phyloP scores from a whole-genome alignment of 805 yeast species.

The Metschnikowia kofuensis region DNA sequence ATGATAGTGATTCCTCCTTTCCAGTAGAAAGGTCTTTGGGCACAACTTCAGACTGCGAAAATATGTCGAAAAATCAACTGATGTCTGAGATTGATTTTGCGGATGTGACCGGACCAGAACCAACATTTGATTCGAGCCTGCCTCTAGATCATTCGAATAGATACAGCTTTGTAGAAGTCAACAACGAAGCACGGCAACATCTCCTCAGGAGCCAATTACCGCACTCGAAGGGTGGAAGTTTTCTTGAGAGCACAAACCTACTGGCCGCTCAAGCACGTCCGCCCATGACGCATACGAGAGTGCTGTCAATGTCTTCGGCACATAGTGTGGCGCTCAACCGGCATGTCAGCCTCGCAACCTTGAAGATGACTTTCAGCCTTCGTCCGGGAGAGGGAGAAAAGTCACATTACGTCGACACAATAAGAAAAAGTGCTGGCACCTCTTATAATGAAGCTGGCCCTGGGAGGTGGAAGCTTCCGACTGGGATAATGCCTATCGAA shows the following conservation, averaged over 20 bases:
- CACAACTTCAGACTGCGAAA: too few relatives aligned
- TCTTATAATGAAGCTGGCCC: conserved; percentile 49
- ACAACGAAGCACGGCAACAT: neutral
- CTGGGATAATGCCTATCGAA: conserved; percentile 51
- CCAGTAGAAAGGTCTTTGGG: too few relatives aligned
- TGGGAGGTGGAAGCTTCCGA: conserved; percentile 48
- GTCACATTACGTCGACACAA: conserved; percentile 47
- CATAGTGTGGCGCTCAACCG: conserved; percentile 30
- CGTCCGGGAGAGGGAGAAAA: conserved; percentile 50
- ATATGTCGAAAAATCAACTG: too few relatives aligned
- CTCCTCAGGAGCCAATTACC: neutral
- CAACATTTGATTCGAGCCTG: too few relatives aligned
- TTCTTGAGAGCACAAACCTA: neutral
- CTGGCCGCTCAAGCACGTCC: neutral
- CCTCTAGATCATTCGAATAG: too few relatives aligned
- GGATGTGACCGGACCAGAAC: too few relatives aligned
- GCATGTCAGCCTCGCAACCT: conserved; percentile 36
- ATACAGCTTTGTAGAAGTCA: neutral
- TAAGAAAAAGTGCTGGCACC: conserved; percentile 46
- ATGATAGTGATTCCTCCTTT: too few relatives aligned
- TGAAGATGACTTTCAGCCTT: conserved; percentile 34
- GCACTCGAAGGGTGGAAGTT: neutral
- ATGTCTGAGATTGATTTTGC: too few relatives aligned
- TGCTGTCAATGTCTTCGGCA: conserved; percentile 35
- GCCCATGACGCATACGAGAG: conserved; percentile 10